Evolutionary conservation across 805 yeast species (phyloP).

Genomic region (Helenozyma baotianmanensis): DNA sequence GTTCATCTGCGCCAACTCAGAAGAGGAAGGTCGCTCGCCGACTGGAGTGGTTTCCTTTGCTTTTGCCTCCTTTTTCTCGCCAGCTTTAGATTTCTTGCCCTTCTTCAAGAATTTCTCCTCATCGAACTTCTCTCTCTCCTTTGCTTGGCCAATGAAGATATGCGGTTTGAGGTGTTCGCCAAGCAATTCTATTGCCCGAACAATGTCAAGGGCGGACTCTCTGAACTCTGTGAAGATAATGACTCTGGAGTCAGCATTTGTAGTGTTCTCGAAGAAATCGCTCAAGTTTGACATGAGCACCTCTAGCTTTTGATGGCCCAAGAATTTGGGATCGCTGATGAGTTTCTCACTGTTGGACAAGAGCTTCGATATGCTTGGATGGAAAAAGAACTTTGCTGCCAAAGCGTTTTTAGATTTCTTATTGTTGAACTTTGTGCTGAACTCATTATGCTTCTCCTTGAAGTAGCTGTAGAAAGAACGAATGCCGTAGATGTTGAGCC

Average conservation of each 20-base stretch:
- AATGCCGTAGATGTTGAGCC: constrained; percentile 79
- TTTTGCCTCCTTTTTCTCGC: constrained; percentile 31
- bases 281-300: constrained; percentile 52
- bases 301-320: constrained; percentile 73
- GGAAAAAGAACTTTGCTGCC: constrained; percentile 58
- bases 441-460: constrained; percentile 52
- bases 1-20: constrained; percentile 68
- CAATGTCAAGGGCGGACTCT: constrained; percentile 86
- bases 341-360: constrained; percentile 41
- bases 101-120: constrained; percentile 46
- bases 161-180: constrained; percentile 52
- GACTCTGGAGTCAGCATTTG: constrained; percentile 57
- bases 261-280: constrained; percentile 44
- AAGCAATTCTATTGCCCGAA: constrained; percentile 50
- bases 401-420: constrained; percentile 60
- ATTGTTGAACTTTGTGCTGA: constrained; percentile 51
- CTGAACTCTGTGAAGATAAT: constrained; percentile 87
- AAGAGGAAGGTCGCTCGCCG: constrained; percentile 45
- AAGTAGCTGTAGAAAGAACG: constrained; percentile 69
- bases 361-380: constrained; percentile 43
- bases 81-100: constrained; percentile 25
- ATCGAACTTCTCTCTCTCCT: constrained; percentile 65
- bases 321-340: constrained; percentile 31
- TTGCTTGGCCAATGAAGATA: constrained; percentile 89
- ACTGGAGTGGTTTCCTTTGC: constrained; percentile 19